These are phyloP conservation scores for Yamadazyma kitorensis DNA, from an alignment of 805 yeast genomes.

Conservation along the genomic window DNA sequence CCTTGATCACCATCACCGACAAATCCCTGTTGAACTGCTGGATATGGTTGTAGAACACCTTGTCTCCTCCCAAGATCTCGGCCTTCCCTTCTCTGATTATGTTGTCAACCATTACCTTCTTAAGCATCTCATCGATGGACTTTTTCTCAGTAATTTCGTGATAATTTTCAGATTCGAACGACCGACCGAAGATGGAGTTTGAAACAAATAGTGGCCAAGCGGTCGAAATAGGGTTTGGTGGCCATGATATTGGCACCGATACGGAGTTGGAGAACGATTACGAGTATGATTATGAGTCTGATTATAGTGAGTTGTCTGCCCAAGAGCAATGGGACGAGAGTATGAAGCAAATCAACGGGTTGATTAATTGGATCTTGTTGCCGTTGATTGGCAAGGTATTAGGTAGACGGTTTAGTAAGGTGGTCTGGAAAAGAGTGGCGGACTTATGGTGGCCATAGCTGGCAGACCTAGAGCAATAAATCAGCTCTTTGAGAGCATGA, in stretches of 20 bases:
- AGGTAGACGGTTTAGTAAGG: constrained; percentile 58
- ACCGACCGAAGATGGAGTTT: too few relatives aligned
- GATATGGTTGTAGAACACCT: constrained; percentile 91
- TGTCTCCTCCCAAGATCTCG: constrained; percentile 69
- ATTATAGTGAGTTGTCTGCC: constrained; percentile 37
- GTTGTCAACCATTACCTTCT: constrained; percentile 9
- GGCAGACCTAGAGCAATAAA: too few relatives aligned
- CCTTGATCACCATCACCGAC: constrained; percentile 77
- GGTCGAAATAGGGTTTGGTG: too few relatives aligned
- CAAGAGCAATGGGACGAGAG: constrained; percentile 77
- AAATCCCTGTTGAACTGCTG: constrained; percentile 96
- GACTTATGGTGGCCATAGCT: constrained; percentile 2
- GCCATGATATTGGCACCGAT: too few relatives aligned
- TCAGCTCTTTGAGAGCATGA: too few relatives aligned
- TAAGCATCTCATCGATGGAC: background rate
- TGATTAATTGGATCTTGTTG: constrained; percentile 56
- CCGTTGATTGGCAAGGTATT: constrained; percentile 67
- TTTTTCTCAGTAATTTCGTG: background rate
- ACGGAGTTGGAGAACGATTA: constrained; percentile 8
- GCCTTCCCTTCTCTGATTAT: constrained; percentile 76
- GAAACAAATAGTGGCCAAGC: too few relatives aligned
- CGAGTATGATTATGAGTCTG: constrained; percentile 14
- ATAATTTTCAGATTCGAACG: too few relatives aligned
- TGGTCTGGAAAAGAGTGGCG: constrained; percentile 36
- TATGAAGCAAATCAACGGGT: constrained; percentile 53